A percentile compares a stretch with the other conserved stretches of the same genome.
These are phyloP conservation scores for Trematosphaeria pertusa DNA, from an alignment of 2,329 filamentous ascomycete species.

Conservation along the genomic window DNA sequence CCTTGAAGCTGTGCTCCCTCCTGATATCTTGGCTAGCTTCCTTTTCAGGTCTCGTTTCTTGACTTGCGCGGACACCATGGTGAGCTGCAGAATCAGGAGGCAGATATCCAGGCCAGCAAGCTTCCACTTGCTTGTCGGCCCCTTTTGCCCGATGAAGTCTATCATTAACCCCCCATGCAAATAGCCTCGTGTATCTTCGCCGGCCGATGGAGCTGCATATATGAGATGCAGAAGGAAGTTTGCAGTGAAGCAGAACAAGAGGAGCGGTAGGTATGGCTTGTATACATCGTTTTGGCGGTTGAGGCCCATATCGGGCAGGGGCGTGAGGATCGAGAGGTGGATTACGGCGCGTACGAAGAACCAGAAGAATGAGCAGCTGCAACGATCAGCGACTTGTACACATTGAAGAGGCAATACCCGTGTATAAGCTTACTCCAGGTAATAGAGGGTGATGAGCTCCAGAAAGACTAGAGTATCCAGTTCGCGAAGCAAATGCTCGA, in stretches of 20 bases:
- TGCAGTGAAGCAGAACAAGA: slow-evolving; percentile 61
- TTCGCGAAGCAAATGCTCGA: slow-evolving; percentile 64
- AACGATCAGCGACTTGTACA: slow-evolving; percentile 17
- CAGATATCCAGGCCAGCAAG: slow-evolving; percentile 62
- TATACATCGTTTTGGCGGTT: slow-evolving; percentile 57
- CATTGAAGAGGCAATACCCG: slow-evolving; percentile 1
- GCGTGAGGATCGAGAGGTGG: slow-evolving; percentile 66
- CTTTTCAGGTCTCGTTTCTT: slow-evolving; percentile 59
- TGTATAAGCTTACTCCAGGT: slow-evolving; percentile 64
- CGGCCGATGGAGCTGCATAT: slow-evolving; percentile 50
- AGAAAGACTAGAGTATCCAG: slow-evolving; percentile 68
- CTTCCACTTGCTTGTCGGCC: slow-evolving; percentile 61
- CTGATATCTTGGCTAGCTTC: slow-evolving; percentile 36
- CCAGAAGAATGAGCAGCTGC: slow-evolving; percentile 64
- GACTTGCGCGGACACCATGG: slow-evolving; percentile 63
- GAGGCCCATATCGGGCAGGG: slow-evolving; percentile 58
- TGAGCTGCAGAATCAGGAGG: slow-evolving; percentile 62
- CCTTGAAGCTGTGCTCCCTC: slow-evolving; percentile 21
- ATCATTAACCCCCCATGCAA: slow-evolving; percentile 68
- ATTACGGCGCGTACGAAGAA: slow-evolving; percentile 62
- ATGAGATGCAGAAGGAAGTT: slow-evolving; percentile 63
- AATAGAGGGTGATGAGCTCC: slow-evolving; percentile 67
- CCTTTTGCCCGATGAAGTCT: slow-evolving; percentile 69
- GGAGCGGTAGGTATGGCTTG: slow-evolving; percentile 61
- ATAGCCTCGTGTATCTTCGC: slow-evolving; percentile 60